Conservation (phyloP, 2,329 filamentous ascomycete species). For the Cercospora brassicicola region DNA sequence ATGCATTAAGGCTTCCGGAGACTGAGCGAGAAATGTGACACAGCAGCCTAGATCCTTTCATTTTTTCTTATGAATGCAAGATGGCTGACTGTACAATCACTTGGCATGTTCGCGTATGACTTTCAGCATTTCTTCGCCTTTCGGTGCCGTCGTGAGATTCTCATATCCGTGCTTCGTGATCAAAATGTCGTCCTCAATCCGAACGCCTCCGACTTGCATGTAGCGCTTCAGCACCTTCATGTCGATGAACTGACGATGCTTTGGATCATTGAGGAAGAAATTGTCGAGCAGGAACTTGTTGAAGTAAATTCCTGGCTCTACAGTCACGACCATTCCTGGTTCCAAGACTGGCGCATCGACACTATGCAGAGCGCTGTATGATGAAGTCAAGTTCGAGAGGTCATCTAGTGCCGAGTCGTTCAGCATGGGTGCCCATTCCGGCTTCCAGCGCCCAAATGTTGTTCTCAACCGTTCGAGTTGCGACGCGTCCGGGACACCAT, state of each 20-base stretch:
- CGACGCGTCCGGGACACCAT: neutral
- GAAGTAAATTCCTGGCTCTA: constrained; percentile 88
- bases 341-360: constrained; percentile 36
- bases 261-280: constrained; percentile 61
- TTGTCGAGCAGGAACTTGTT: constrained; percentile 68
- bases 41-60: neutral
- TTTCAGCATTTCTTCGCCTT: constrained; percentile 42
- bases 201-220: constrained; percentile 78
- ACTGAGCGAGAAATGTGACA: neutral
- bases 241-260: constrained; percentile 65
- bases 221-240: constrained; percentile 63
- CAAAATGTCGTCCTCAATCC: constrained; percentile 85
- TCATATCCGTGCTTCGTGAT: constrained; percentile 77
- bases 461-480: neutral
- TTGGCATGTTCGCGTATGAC: constrained; percentile 28
- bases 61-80: neutral
- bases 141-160: constrained; percentile 78
- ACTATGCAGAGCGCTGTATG: constrained; percentile 9
- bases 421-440: constrained; percentile 79
- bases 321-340: constrained; percentile 79
- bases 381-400: constrained; percentile 2
- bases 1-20: neutral
- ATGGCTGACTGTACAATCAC: neutral
- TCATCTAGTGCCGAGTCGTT: constrained; percentile 48
- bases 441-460: constrained; percentile 13